Percentiles rank a stretch among this genome's conserved stretches.
These are phyloP conservation scores for Marvania coccoides DNA, from an alignment of 139 green algal species.

Conservation along the genomic window DNA sequence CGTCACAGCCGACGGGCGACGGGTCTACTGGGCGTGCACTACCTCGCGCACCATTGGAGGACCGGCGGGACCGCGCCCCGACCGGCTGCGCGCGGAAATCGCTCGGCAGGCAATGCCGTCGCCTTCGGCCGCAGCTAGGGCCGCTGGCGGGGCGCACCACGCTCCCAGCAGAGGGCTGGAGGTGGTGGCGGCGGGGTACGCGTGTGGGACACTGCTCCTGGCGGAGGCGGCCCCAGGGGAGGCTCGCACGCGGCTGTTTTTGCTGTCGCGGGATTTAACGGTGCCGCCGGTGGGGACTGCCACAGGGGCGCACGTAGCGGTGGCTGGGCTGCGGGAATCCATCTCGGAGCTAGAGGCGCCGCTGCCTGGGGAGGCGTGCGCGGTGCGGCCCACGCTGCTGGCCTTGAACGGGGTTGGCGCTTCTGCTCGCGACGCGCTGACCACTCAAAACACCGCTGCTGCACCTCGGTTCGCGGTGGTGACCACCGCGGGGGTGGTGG, in stretches of 20 bases:
- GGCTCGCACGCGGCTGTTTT: constrained; percentile 20
- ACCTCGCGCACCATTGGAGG: not conserved
- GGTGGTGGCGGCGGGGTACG: constrained; percentile 56
- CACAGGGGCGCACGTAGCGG: constrained; percentile 24
- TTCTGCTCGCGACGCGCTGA: constrained; percentile 47
- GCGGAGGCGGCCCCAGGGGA: constrained; percentile 33
- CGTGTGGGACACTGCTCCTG: constrained; percentile 55
- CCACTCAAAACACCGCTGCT: constrained; percentile 53
- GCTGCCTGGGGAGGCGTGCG: constrained; percentile 46
- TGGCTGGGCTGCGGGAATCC: constrained; percentile 56
- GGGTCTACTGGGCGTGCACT: constrained; percentile 64
- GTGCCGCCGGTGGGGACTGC: constrained; percentile 42
- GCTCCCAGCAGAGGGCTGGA: constrained; percentile 37
- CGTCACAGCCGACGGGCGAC: constrained; percentile 72
- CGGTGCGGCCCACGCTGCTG: not conserved
- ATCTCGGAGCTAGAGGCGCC: constrained; percentile 57
- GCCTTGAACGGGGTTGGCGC: not conserved
- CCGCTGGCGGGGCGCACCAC: not conserved
- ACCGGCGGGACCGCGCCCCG: constrained; percentile 19
- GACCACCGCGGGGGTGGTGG: constrained; percentile 65
- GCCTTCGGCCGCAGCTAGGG: not conserved
- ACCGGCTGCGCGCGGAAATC: constrained; percentile 43
- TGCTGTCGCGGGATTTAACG: constrained; percentile 36
- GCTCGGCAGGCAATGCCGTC: constrained; percentile 43
- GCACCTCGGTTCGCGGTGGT: constrained; percentile 68